These are phyloP conservation scores for Eudorina sp. DNA, from an alignment of 139 green algal genomes.

Conservation along the genomic window DNA sequence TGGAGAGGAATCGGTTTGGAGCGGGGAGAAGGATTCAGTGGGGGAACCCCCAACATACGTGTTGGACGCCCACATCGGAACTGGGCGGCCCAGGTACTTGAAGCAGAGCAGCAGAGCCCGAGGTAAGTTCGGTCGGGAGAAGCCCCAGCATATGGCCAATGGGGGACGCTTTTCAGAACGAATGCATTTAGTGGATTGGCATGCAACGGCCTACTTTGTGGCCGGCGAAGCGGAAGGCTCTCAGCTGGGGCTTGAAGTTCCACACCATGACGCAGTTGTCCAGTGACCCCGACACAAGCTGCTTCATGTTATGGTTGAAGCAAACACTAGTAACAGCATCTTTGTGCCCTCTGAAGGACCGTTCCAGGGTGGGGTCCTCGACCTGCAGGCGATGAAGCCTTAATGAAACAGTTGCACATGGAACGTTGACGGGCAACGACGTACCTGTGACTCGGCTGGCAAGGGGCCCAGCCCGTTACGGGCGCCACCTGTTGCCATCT, in stretches of 20 bases:
- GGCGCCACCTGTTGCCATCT: constrained; percentile 22
- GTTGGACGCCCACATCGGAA: too few species aligned
- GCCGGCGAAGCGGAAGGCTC: constrained; percentile 85
- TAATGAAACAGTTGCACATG: too few species aligned
- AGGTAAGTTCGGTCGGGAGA: too few species aligned
- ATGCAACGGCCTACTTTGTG: constrained; percentile 74
- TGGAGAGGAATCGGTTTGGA: too few species aligned
- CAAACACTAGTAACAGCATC: constrained; percentile 84
- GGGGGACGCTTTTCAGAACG: too few species aligned
- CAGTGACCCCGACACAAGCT: constrained; percentile 84
- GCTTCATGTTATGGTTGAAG: constrained; percentile 91
- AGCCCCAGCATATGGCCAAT: too few species aligned
- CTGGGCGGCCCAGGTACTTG: too few species aligned
- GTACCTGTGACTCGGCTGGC: constrained; percentile 32
- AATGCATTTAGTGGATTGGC: not conserved
- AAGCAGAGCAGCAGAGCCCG: too few species aligned
- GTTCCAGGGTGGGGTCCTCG: constrained; percentile 86
- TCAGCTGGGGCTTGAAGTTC: constrained; percentile 92
- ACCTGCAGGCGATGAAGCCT: constrained; percentile 53
- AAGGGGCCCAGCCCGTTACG: constrained; percentile 11
- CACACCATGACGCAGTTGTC: constrained; percentile 92
- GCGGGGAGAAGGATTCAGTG: too few species aligned
- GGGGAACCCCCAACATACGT: too few species aligned
- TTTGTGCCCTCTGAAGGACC: constrained; percentile 88
- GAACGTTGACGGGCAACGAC: not conserved